Evolutionary conservation across 2,329 filamentous ascomycete genomes (phyloP), one percentile per base, ranked within the genome.

Genomic region (Aspergillus amoenus): DNA sequence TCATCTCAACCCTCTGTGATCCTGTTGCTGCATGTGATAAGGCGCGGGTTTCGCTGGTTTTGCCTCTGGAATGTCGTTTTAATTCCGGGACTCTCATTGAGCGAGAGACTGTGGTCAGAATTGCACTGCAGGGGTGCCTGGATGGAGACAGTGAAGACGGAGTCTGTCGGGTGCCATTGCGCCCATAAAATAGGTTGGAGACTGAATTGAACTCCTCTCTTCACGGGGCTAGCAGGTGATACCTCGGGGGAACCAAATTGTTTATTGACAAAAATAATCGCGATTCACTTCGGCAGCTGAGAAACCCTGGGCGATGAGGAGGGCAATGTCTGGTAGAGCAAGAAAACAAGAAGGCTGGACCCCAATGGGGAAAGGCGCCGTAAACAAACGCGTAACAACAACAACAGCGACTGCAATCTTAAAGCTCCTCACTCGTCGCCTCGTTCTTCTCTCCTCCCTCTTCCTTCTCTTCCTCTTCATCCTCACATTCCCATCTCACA

Each of bases 351-450:
- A 56, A 30, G 57, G 53, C 39, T 48, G 44, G 58, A 55, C 48
- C 48, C 58, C 47, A 52, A 65, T 49, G 21, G 40, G 64, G 60
- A 56, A 64, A 64, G 54, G 64, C 56, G 60, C 43, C 44, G 64
- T 65, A 65, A 65, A 66, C 64, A 65, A 66, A 59, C 61, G 52
- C 54, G 63, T 61, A 61, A 57, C 55, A 57, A 52, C 59, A 59
- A 57, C 52, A 52, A 56, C 53, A 54, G 6, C 44, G 6, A 17
- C 32, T 40, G 50, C 51, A 46, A 47, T 52, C 47, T 54, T 54
- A 56, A 58, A 64, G 57, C 51, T 52, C 45, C 51, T 49, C 50
- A 37, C 34, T 37, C 34, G 34, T 37, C 34, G 34, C 15, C 34
- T 37, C 15, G 34, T 27, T 61, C 59, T 53, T 49, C 44, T 49